These are phyloP conservation scores for Eutrema salsugineum DNA, from an alignment of 441 rosid species.

Conservation along the genomic window DNA sequence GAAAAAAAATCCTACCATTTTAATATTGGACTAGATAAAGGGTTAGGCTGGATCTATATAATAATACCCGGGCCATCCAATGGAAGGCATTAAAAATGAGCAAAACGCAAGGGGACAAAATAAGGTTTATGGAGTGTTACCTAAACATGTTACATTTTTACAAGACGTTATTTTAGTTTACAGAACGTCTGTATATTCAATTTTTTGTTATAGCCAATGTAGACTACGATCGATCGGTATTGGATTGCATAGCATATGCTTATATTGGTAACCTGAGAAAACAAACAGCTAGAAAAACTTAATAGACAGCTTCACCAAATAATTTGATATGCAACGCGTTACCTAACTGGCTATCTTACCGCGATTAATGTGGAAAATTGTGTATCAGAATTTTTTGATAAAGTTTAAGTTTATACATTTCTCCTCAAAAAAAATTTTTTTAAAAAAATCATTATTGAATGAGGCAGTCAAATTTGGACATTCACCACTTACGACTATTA, in stretches of 20 bases:
- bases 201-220: neutral
- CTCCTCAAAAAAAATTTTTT: too few relatives aligned
- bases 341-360: neutral
- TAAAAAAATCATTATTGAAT: too few relatives aligned
- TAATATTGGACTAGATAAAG: neutral
- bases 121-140: neutral
- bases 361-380: too few relatives aligned
- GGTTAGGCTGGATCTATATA: neutral
- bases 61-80: neutral
- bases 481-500: neutral
- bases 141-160: neutral
- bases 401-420: too few relatives aligned
- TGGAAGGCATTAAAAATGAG: neutral
- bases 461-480: too few relatives aligned
- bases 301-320: neutral
- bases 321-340: neutral
- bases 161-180: neutral
- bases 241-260: neutral
- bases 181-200: neutral
- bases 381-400: too few relatives aligned
- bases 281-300: neutral
- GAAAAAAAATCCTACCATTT: neutral
- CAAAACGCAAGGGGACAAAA: neutral
- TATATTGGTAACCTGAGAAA: neutral
- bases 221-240: neutral